These are phyloP conservation scores for Pinus albicaulis DNA, from an alignment of 75 land plant genomes.

Conservation along the genomic window DNA sequence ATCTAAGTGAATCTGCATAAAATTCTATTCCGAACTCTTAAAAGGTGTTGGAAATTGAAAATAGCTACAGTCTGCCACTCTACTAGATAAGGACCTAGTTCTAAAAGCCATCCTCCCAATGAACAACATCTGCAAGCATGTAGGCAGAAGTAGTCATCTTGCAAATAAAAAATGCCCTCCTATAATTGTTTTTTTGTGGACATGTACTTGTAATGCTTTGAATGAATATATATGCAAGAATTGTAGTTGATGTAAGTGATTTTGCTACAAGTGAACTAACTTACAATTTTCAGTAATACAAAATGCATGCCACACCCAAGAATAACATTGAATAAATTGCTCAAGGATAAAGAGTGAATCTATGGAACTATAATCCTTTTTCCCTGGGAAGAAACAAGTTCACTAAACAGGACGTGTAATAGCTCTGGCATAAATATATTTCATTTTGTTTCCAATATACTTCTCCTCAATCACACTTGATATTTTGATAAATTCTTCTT, in stretches of 20 bases:
- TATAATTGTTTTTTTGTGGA: neutral
- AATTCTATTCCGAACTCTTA: neutral
- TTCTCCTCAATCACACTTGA: conserved; percentile 56
- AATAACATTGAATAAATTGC: neutral
- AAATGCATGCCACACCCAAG: neutral
- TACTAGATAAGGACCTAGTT: neutral
- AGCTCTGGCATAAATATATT: conserved; percentile 5
- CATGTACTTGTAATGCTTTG: neutral
- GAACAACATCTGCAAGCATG: neutral
- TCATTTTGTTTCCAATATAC: neutral
- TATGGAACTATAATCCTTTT: neutral
- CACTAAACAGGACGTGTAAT: neutral
- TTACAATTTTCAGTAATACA: conserved; percentile 4
- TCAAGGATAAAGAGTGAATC: conserved; percentile 1
- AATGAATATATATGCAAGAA: neutral
- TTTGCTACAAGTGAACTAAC: neutral
- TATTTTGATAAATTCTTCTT: conserved; percentile 71
- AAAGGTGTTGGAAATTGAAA: neutral
- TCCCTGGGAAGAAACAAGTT: conserved; percentile 1
- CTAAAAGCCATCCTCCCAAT: neutral
- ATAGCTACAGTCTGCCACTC: conserved; percentile 1
- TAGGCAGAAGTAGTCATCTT: conserved; percentile 5
- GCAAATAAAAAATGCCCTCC: neutral
- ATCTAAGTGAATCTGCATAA: neutral
- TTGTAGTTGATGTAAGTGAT: too few species aligned